Conservation (phyloP, 441 rosid genomes). For the Viola pubescens region DNA sequence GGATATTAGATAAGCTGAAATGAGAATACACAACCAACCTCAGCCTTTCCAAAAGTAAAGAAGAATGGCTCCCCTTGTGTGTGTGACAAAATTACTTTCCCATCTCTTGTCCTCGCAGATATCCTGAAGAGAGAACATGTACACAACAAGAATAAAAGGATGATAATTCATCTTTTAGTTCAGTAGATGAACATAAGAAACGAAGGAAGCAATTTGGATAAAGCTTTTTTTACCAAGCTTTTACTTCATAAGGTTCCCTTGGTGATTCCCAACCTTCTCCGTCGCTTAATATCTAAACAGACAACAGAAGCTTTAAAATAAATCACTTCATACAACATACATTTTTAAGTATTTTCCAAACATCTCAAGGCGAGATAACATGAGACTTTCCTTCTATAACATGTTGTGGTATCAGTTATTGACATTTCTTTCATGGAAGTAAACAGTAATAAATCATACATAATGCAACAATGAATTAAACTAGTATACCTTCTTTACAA, state of each 20-base stretch:
- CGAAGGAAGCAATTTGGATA: conserved; percentile 10
- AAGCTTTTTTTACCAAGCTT: conserved; percentile 50
- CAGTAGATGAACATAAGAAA: conserved; percentile 8
- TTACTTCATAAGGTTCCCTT: conserved; percentile 89
- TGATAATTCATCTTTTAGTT: conserved; percentile 10
- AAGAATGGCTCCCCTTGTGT: conserved; percentile 64
- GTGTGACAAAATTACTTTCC: conserved; percentile 45
- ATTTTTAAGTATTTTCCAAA: too few relatives aligned
- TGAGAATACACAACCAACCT: conserved; percentile 46
- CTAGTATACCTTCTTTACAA: conserved; percentile 67
- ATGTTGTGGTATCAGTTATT: too few relatives aligned
- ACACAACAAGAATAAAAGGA: conserved; percentile 6
- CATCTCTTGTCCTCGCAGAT: conserved; percentile 72
- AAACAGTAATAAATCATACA: too few relatives aligned
- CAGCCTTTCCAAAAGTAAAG: conserved; percentile 86
- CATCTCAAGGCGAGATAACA: too few relatives aligned
- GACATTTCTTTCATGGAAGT: too few relatives aligned
- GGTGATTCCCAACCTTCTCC: conserved; percentile 98
- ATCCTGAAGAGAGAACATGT: conserved; percentile 46
- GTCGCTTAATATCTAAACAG: conserved; percentile 57
- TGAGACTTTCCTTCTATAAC: too few relatives aligned
- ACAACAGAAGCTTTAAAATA: conserved; percentile 3
- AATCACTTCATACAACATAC: too few relatives aligned
- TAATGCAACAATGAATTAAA: neutral
- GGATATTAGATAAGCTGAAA: neutral